Percentiles rank a stretch among this genome's conserved stretches.
phyloP scores from a whole-genome alignment of 2,329 filamentous ascomycete species.

The Nigrospora osmanthi region DNA sequence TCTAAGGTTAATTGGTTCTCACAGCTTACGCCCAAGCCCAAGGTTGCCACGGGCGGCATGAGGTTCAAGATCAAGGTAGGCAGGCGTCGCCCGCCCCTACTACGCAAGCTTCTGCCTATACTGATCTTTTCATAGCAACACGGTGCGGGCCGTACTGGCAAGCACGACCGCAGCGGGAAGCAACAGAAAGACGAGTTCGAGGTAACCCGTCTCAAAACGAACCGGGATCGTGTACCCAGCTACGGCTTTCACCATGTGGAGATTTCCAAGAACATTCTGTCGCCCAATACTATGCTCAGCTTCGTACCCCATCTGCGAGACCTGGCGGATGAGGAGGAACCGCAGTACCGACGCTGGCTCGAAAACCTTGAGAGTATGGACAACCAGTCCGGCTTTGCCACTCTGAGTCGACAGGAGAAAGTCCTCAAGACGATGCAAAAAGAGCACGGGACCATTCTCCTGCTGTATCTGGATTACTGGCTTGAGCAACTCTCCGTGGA shows the following conservation, averaged over 20 bases:
- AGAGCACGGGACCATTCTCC: conserved; percentile 42
- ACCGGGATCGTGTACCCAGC: conserved; percentile 43
- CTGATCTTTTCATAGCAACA: conserved; percentile 27
- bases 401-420: conserved; percentile 44
- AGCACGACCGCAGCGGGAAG: conserved; percentile 29
- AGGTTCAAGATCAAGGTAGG: conserved; percentile 42
- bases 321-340: conserved; percentile 47
- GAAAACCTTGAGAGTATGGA: conserved; percentile 51
- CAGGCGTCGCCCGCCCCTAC: background rate
- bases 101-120: conserved; percentile 7
- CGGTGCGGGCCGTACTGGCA: conserved; percentile 25
- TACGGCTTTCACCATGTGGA: conserved; percentile 54
- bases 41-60: conserved; percentile 30
- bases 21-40: conserved; percentile 27
- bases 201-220: conserved; percentile 39
- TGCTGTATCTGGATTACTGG: conserved; percentile 48
- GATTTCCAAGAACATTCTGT: conserved; percentile 51
- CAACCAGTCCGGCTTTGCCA: conserved; percentile 47
- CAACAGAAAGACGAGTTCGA: conserved; percentile 35
- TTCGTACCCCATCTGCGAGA: conserved; percentile 54
- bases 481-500: conserved; percentile 40
- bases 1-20: conserved; percentile 41
- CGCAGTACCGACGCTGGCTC: conserved; percentile 47
- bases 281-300: conserved; percentile 51
- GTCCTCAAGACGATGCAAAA: conserved; percentile 38